A percentile compares a stretch with the other conserved stretches of the same genome.
These are phyloP conservation scores for Talaromyces marneffei DNA, from an alignment of 2,329 filamentous ascomycete genomes.

Conservation along the genomic window DNA sequence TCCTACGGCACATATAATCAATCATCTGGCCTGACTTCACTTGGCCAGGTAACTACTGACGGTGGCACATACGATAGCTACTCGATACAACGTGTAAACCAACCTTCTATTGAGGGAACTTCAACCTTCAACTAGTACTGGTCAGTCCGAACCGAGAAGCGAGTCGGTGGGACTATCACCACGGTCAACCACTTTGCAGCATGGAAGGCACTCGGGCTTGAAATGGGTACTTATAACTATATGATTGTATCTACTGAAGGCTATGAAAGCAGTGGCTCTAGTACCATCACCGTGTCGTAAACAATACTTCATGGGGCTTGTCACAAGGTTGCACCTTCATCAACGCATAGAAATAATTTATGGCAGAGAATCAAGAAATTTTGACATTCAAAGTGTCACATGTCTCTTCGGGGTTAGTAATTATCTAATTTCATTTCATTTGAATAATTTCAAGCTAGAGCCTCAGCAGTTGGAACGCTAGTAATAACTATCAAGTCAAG, in stretches of 20 bases:
- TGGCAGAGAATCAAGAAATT: not conserved
- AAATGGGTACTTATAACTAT: constrained; percentile 33
- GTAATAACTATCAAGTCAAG: not conserved
- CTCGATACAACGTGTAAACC: constrained; percentile 30
- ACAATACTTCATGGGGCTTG: not conserved
- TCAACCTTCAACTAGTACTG: constrained; percentile 41
- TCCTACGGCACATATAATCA: constrained; percentile 29
- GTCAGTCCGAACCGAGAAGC: constrained; percentile 35
- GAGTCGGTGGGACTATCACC: constrained; percentile 32
- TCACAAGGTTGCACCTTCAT: not conserved
- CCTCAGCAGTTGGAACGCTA: not conserved
- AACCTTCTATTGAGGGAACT: constrained; percentile 37
- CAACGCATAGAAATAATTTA: not conserved
- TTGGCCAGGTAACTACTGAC: constrained; percentile 34
- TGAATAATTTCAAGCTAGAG: not conserved
- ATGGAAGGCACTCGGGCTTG: constrained; percentile 29
- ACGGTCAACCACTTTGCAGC: constrained; percentile 35
- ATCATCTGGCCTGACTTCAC: constrained; percentile 21
- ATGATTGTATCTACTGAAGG: constrained; percentile 41
- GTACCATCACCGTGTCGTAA: constrained; percentile 5
- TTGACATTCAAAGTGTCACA: not conserved
- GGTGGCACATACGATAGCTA: constrained; percentile 36
- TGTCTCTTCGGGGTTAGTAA: not conserved
- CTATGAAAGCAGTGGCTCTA: constrained; percentile 8
- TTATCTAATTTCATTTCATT: not conserved